Evolutionary conservation across 2,329 filamentous ascomycete species (phyloP).

Genomic region (Scopulariopsis brevicaulis): DNA sequence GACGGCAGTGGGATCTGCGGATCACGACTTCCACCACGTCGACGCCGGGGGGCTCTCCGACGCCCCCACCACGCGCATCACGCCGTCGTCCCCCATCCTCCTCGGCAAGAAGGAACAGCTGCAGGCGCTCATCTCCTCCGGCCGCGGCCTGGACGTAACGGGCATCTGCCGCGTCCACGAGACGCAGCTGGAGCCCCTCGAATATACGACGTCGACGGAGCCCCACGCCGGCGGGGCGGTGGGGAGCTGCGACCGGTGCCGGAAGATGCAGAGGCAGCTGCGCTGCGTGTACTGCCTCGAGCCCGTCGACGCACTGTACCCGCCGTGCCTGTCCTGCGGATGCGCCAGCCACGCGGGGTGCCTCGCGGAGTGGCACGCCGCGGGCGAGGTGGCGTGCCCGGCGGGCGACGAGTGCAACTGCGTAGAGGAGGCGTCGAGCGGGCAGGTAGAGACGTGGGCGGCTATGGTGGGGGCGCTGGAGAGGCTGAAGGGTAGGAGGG

Average conservation of each 20-base stretch:
- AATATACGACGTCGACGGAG: slow-evolving; percentile 28
- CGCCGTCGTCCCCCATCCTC: slow-evolving; percentile 31
- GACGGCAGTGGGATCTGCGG: slow-evolving; percentile 14
- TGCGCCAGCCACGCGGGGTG: slow-evolving; percentile 50
- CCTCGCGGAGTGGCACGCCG: slow-evolving; percentile 45
- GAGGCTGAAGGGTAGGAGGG: slow-evolving; percentile 4
- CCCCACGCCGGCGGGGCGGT: slow-evolving; percentile 32
- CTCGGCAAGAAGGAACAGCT: slow-evolving; percentile 44
- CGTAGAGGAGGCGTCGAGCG: slow-evolving; percentile 40
- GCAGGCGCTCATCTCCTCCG: slow-evolving; percentile 35
- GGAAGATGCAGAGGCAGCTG: slow-evolving; percentile 42
- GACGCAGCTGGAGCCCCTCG: slow-evolving; percentile 46
- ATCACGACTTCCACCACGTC: slow-evolving; percentile 16
- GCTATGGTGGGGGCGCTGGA: slow-evolving; percentile 35
- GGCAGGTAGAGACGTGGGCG: slow-evolving; percentile 50
- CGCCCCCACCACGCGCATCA: slow-evolving; percentile 5
- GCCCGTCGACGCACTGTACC: slow-evolving; percentile 46
- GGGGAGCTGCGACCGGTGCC: slow-evolving; percentile 39
- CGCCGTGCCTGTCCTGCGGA: slow-evolving; percentile 51
- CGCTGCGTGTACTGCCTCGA: slow-evolving; percentile 52
- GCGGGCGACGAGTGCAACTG: slow-evolving; percentile 56
- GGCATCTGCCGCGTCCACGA: slow-evolving; percentile 54
- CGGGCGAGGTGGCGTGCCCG: slow-evolving; percentile 45
- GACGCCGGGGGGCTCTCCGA: slow-evolving; percentile 15
- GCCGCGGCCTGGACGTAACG: slow-evolving; percentile 48